Percentiles rank a stretch among this genome's conserved stretches.
These are phyloP conservation scores for Aphanomyces cochlioides DNA, from an alignment of 352 stramenopile species.

Conservation along the genomic window DNA sequence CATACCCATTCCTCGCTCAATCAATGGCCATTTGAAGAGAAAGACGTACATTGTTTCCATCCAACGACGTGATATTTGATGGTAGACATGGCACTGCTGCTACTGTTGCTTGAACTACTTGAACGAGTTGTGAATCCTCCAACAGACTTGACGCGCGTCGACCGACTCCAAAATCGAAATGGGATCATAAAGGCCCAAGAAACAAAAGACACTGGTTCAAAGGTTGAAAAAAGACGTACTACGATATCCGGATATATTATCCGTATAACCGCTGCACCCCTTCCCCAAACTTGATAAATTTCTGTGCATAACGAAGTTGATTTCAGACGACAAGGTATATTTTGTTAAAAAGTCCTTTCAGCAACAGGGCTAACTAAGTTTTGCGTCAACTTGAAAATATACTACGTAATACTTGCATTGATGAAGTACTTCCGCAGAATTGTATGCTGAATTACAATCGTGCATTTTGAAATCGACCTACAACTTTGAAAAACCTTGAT, in stretches of 20 bases:
- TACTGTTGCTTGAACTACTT: not conserved
- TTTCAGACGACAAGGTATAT: not conserved
- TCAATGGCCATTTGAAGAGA: not conserved
- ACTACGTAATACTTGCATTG: no score
- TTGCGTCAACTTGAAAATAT: no score
- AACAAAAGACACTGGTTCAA: no score
- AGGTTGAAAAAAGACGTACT: no score
- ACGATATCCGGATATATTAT: no score
- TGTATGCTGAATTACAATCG: no score
- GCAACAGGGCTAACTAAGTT: no score
- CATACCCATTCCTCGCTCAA: not conserved
- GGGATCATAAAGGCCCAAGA: not conserved
- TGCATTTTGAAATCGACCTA: no score
- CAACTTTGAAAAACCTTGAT: no score
- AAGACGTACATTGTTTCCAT: constrained; percentile 56
- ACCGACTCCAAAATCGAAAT: constrained; percentile 19
- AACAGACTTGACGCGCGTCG: not conserved
- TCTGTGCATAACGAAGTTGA: not conserved
- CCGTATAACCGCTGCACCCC: no score
- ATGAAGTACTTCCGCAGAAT: no score
- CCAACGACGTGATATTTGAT: constrained; percentile 57
- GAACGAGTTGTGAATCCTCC: not conserved
- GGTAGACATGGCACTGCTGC: constrained; percentile 13
- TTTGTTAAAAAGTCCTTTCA: no score
- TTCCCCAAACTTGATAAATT: not conserved